Evolutionary conservation across 768 basidiomycete species (phyloP), one percentile per base, ranked within the genome.

Genomic region (Fistulinella prunicolor): DNA sequence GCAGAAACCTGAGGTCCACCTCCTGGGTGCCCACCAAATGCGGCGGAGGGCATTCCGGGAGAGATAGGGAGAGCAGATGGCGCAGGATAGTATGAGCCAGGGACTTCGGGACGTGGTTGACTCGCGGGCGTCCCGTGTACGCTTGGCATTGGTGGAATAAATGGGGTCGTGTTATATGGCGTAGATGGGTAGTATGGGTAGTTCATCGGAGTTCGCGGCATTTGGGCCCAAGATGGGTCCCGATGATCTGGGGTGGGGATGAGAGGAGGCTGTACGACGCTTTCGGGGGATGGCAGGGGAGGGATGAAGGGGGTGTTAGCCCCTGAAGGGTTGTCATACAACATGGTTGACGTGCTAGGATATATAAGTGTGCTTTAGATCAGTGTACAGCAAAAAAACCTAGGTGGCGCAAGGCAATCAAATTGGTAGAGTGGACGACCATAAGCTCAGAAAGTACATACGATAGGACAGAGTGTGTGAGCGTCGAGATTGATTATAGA

Each of bases 141-240:
- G 32, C 58, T 66, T 7, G 63, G 65, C 51, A 63, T 60, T 10
- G 57, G 54, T 2, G 73, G 73, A 21, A 76, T 70, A 42, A 70
- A 75, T 1, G 70, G 70, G 7, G 69, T 66, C 3, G 57, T 42
- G 30, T 66, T 70, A 29, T 70, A 71, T 5, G 73, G 73, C 13
- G 73, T 66, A 14, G 53, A 47, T 1, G 71, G 69, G 46, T 74
- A 75, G 29, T 60, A 62, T 9, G 74, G 72, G 46, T 73, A 76
- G 38, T 60, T 59, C 46, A 62, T 66, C 0, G 70, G 62, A 2
- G 58, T 54, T 46, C 68, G 69, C 17, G 68, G 63, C 7, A 62
- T 55, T 24, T 66, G 55, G 29, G 67, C 57, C 74, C 74, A 75
- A 21, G 58, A 40, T 1, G 67, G 68, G 35, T 61, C 66, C 42